phyloP scores from a whole-genome alignment of 345 rosid genomes.

The Ailanthus altissimus region DNA sequence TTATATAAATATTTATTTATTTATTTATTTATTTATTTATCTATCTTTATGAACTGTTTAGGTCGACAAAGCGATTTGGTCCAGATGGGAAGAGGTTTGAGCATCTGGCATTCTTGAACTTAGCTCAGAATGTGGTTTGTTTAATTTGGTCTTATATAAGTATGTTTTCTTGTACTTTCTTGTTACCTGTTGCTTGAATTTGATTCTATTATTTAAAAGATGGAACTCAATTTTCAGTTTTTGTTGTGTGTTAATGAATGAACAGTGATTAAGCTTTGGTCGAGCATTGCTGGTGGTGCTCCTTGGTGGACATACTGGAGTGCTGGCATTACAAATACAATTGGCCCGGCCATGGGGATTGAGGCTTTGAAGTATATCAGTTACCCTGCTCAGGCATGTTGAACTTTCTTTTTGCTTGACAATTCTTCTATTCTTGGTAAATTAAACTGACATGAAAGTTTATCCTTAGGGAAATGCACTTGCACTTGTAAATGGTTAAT shows the following conservation, averaged over 20 bases:
- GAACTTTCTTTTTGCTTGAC: neutral
- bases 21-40: too few relatives aligned
- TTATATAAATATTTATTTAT: neutral
- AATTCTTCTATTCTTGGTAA: neutral
- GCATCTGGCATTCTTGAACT: slow-evolving; percentile 83
- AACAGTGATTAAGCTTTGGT: slow-evolving; percentile 93
- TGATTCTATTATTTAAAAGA: neutral
- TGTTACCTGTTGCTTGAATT: neutral
- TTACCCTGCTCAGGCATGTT: slow-evolving; percentile 91
- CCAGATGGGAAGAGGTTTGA: slow-evolving; percentile 83
- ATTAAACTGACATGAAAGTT: neutral
- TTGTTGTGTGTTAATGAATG: neutral
- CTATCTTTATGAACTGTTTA: slow-evolving; percentile 16
- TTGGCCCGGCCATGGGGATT: slow-evolving; percentile 98
- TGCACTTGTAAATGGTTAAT: neutral
- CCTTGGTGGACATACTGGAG: slow-evolving; percentile 98
- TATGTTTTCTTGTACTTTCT: slow-evolving; percentile 34
- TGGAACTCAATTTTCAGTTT: slow-evolving; percentile 10
- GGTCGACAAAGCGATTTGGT: slow-evolving; percentile 92
- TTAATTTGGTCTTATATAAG: slow-evolving; percentile 90
- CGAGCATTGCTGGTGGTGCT: slow-evolving; percentile 64
- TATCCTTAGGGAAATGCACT: neutral
- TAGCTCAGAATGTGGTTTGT: slow-evolving; percentile 91
- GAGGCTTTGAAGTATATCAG: slow-evolving; percentile 96
- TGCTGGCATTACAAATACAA: slow-evolving; percentile 93